Evolutionary conservation across 495 filamentous ascomycete genomes (phyloP).

Genomic region (Bacidia rubella): DNA sequence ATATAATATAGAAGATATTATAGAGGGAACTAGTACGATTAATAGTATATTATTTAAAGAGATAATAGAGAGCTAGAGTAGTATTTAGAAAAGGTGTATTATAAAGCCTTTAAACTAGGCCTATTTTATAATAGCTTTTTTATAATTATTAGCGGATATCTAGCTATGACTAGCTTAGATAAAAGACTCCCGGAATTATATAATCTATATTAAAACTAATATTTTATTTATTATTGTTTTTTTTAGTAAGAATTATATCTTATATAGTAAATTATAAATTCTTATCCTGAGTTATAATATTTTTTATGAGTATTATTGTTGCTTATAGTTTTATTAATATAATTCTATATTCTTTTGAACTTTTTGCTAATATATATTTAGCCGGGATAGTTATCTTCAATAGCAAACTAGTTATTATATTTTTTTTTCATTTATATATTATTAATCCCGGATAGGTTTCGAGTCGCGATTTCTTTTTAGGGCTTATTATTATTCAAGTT

Average conservation of each 20-base stretch:
- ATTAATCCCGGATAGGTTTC: neutral
- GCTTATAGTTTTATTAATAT: neutral
- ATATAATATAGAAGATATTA: neutral
- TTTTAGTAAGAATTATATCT: constrained; percentile 1
- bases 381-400: neutral
- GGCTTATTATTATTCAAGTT: neutral
- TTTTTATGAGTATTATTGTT: neutral
- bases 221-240: neutral
- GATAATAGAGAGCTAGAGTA: neutral
- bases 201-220: neutral
- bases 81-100: neutral
- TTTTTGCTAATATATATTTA: constrained; percentile 1
- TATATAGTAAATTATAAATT: neutral
- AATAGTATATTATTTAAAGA: neutral
- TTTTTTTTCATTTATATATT: neutral
- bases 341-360: neutral
- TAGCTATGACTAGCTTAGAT: neutral
- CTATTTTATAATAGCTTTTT: neutral
- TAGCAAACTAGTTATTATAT: neutral
- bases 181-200: neutral
- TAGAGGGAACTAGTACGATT: neutral
- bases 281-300: neutral
- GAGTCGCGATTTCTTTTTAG: neutral
- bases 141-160: neutral
- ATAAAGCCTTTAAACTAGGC: neutral